phyloP scores from a whole-genome alignment of 2,329 filamentous ascomycete species.

The Phialemonium atrogriseum region DNA sequence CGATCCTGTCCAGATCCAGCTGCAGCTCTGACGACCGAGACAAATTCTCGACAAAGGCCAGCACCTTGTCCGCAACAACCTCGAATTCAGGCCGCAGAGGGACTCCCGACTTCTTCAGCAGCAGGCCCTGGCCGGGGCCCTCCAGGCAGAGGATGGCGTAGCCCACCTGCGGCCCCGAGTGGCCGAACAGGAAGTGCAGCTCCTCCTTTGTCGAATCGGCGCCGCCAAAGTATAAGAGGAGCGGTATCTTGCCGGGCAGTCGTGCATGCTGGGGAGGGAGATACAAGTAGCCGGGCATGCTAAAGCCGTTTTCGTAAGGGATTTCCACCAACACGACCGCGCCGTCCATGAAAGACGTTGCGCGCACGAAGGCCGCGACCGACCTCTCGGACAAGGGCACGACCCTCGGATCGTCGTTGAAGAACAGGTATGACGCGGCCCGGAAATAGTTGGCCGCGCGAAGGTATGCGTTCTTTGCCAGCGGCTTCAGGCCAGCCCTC shows the following conservation, averaged over 20 bases:
- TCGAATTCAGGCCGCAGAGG: conserved; percentile 20
- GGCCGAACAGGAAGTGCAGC: conserved; percentile 16
- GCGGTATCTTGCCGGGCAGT: conserved; percentile 14
- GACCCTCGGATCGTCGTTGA: conserved; percentile 4
- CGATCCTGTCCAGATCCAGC: conserved; percentile 17
- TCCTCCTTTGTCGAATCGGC: conserved; percentile 24
- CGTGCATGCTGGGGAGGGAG: conserved; percentile 13
- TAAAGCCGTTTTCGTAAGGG: conserved; percentile 17
- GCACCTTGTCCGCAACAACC: conserved; percentile 11
- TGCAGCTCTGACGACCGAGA: conserved; percentile 8
- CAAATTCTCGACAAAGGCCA: conserved; percentile 12
- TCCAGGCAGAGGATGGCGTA: conserved; percentile 31
- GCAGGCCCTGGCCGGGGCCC: conserved; percentile 27
- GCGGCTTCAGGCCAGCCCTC: conserved; percentile 7
- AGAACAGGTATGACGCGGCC: conserved; percentile 7
- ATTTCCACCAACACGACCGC: conserved; percentile 15
- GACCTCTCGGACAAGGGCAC: conserved; percentile 4
- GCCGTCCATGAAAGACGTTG: conserved; percentile 4
- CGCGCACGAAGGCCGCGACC: conserved; percentile 2
- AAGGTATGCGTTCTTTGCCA: conserved; percentile 18
- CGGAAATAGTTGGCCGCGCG: conserved; percentile 21
- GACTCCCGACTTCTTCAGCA: conserved; percentile 13
- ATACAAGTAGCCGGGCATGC: conserved; percentile 18
- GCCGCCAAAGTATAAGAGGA: conserved; percentile 19
- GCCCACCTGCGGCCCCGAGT: conserved; percentile 14